phyloP scores from a whole-genome alignment of 306 rosid genomes.

The Spatholobus suberectus region DNA sequence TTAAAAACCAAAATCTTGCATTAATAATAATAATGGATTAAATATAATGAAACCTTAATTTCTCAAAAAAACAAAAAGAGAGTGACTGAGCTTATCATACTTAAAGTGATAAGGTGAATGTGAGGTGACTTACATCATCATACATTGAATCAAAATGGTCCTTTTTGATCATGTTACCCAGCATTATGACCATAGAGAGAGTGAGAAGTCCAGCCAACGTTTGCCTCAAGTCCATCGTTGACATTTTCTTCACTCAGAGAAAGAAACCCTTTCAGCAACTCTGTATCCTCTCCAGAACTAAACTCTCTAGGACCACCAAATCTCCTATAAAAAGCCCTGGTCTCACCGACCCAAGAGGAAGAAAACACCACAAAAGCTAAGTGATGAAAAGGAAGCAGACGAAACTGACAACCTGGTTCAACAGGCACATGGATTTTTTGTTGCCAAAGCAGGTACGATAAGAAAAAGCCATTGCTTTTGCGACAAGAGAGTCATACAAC shows the following conservation, averaged over 20 bases:
- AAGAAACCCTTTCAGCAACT: too few species aligned
- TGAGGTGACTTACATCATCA: constrained; percentile 40
- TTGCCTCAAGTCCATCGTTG: constrained; percentile 48
- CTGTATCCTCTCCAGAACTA: too few species aligned
- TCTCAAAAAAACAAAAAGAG: not conserved
- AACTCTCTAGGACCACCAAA: not conserved
- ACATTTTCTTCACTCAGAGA: constrained; percentile 14
- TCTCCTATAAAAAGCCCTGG: not conserved
- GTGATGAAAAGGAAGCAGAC: too few species aligned
- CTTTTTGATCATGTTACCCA: constrained; percentile 56
- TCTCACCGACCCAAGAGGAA: constrained; percentile 39
- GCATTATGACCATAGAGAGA: constrained; percentile 57
- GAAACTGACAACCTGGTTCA: constrained; percentile 20
- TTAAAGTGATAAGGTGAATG: not conserved
- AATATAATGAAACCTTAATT: not conserved
- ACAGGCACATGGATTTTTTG: not conserved
- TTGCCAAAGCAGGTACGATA: too few species aligned
- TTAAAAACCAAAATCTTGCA: not conserved
- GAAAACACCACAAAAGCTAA: constrained; percentile 16
- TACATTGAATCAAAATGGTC: constrained; percentile 46
- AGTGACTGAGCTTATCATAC: not conserved
- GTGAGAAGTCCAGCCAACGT: constrained; percentile 52
- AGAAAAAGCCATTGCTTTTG: constrained; percentile 38
- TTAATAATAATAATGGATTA: too few species aligned
- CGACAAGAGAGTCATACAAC: constrained; percentile 29